Percentiles rank a stretch among this genome's conserved stretches.
phyloP scores from a whole-genome alignment of 306 rosid species.

The Castanospermum australe region DNA sequence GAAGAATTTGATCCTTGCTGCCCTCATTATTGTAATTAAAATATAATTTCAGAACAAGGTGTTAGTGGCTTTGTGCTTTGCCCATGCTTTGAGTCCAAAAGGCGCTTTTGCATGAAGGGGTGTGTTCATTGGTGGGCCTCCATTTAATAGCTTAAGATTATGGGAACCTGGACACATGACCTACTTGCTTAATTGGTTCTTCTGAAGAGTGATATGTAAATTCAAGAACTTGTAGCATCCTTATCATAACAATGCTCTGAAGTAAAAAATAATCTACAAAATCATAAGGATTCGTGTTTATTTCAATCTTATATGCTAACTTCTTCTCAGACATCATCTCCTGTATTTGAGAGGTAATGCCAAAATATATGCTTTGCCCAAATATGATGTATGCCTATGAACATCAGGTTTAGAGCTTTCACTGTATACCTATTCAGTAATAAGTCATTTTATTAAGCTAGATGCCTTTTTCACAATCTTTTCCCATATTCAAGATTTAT shows the following conservation, averaged over 20 bases:
- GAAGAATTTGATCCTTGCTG: not conserved
- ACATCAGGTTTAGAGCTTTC: constrained; percentile 12
- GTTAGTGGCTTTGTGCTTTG: not conserved
- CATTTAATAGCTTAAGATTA: not conserved
- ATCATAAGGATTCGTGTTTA: not conserved
- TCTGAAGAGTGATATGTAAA: not conserved
- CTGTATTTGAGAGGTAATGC: not conserved
- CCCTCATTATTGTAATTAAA: not conserved
- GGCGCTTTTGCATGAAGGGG: not conserved
- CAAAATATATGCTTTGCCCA: not conserved
- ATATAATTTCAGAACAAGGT: constrained; percentile 16
- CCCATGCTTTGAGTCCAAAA: not conserved
- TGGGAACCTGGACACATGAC: constrained; percentile 1
- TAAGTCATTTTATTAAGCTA: not conserved
- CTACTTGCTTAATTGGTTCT: constrained; percentile 8
- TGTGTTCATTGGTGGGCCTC: not conserved
- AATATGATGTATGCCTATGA: constrained; percentile 1
- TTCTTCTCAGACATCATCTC: not conserved
- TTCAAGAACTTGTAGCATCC: not conserved
- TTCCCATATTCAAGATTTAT: not conserved
- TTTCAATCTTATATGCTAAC: not conserved
- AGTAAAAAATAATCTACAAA: not conserved
- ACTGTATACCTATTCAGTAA: not conserved
- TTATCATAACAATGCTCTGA: not conserved
- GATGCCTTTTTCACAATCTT: not conserved